Evolutionary conservation across 805 yeast species (phyloP), one percentile per base, ranked within the genome.

Genomic region (Kazachstania taianensis): DNA sequence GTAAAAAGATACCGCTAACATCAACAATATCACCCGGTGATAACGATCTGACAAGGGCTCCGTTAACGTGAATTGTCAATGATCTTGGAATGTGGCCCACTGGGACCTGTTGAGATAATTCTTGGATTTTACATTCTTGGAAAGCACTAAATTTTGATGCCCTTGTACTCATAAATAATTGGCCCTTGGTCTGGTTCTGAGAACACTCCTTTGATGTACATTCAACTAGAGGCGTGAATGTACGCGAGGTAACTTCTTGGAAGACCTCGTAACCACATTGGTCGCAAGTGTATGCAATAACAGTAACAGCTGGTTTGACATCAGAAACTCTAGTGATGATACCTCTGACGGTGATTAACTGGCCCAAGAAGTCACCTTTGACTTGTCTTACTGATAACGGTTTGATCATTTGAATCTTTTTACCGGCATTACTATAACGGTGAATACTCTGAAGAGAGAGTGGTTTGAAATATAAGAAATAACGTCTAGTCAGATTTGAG

Each of bases 11-110:
- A 36, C 99, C 99, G 0, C 94, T 71, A 25, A 89, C 75, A 56
- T 92, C 97, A 23, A 86, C 96, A 20, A 81, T 70, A 58, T 92
- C 98, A 50, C 99, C 99, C 1, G 99, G 97, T 42, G 78, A 75
- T 67, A 84, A 69, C 9, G 81, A 63, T 50, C 99, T 73, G 20
- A 86, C 96, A 37, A 92, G 63, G 40, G 84, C 81, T 30, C 99
- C 99, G 50, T 81, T 83, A n/a, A 89, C 77, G 55, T 89, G 95
- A 38, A 89, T 71, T 12, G 80, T 73, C 43, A 92, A 66, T 20
- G 85, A 65, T 51, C 99, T 73, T 33, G 99, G 99, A 44, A 92
- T 92, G 59, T 89, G 96, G 36, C 98, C 98, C 20, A 87, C 89
- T 1, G 99, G 99, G 13, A 92, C 98, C 63, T 92, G 98, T 45